Evolutionary conservation across 2,329 filamentous ascomycete species (phyloP).

Genomic region (Bipolaris victoriae): DNA sequence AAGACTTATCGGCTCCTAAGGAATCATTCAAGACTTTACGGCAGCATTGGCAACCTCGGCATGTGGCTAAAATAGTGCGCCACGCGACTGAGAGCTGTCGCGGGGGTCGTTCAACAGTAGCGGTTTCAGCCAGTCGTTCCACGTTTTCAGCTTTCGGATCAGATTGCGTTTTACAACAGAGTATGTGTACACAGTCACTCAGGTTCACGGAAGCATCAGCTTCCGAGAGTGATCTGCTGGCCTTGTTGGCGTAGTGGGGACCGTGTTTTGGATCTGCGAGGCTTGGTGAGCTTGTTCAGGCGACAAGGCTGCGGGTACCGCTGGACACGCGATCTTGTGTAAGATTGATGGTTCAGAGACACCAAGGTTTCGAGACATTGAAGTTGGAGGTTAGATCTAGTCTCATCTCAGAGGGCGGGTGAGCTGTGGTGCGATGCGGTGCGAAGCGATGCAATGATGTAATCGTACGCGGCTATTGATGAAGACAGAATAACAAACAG

Average conservation of each 20-base stretch:
- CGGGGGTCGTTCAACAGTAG: constrained; percentile 8
- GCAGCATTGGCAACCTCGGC: neutral
- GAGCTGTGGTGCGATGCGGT: neutral
- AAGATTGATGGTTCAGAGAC: neutral
- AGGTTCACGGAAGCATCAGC: constrained; percentile 7
- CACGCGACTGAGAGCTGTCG: constrained; percentile 2
- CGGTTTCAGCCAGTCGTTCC: constrained; percentile 26
- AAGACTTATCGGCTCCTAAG: neutral
- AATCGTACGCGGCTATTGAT: neutral
- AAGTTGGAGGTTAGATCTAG: neutral
- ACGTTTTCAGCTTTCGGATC: constrained; percentile 15
- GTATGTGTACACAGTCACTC: constrained; percentile 7
- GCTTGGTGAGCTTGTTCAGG: constrained; percentile 22
- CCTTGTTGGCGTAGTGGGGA: neutral
- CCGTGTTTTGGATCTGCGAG: neutral
- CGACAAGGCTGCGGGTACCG: neutral
- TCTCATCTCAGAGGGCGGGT: neutral
- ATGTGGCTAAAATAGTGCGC: neutral
- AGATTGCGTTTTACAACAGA: constrained; percentile 22
- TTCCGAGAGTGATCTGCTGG: neutral
- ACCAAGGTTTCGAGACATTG: neutral
- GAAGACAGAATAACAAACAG: neutral
- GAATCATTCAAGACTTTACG: neutral
- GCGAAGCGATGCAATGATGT: neutral
- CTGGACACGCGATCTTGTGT: no score